Evolutionary conservation across 306 rosid genomes (phyloP).

Genomic region (Adenanthera pavonina): DNA sequence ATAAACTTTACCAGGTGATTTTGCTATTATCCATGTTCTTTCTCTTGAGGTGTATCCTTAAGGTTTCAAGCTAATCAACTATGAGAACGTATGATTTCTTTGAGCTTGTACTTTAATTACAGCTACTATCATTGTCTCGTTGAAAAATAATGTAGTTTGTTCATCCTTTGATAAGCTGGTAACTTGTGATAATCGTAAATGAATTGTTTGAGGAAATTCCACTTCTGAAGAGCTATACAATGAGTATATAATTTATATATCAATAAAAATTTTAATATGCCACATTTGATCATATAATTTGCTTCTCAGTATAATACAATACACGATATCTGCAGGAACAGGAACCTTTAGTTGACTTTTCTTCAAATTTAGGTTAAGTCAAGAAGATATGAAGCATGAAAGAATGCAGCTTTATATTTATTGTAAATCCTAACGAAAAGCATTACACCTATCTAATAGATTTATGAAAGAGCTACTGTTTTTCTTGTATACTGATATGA

Average conservation of each 20-base stretch:
- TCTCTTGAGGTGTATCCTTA: conserved; percentile 1
- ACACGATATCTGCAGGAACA: neutral
- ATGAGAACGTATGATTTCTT: conserved; percentile 10
- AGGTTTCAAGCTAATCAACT: neutral
- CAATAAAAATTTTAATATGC: neutral
- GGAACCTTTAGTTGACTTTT: neutral
- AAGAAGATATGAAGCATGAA: neutral
- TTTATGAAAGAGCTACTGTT: neutral
- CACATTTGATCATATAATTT: neutral
- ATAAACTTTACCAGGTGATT: conserved; percentile 14
- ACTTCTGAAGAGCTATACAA: neutral
- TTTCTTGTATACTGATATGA: neutral
- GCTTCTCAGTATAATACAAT: neutral
- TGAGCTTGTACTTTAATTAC: conserved; percentile 1
- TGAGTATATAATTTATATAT: neutral
- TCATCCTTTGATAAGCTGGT: neutral
- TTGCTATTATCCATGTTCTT: neutral
- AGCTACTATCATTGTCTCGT: neutral
- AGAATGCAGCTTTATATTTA: neutral
- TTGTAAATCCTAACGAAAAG: neutral
- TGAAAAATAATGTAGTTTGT: neutral
- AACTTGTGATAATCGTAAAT: neutral
- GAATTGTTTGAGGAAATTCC: neutral
- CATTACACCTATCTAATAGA: neutral
- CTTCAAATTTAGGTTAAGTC: neutral